phyloP scores from a whole-genome alignment of 495 filamentous ascomycete species.

The Thermothielavioides terrestris region DNA sequence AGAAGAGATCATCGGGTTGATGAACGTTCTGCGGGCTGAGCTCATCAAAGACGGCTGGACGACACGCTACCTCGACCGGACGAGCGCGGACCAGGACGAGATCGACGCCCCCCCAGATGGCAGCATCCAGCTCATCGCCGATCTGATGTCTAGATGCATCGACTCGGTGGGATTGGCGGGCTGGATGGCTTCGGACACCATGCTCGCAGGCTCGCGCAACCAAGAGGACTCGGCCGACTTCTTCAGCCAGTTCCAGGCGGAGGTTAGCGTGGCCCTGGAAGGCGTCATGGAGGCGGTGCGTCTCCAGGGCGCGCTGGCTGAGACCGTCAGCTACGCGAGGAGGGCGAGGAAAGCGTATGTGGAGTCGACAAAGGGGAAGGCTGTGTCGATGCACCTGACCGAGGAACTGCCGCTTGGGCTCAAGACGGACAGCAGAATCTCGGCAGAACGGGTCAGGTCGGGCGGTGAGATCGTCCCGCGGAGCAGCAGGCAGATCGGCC shows the following conservation, averaged over 20 bases:
- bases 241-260: slow-evolving; percentile 58
- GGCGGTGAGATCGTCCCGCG: slow-evolving; percentile 56
- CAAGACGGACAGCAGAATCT: slow-evolving; percentile 47
- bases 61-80: slow-evolving; percentile 51
- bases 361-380: slow-evolving; percentile 10
- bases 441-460: slow-evolving; percentile 48
- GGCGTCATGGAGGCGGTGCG: slow-evolving; percentile 67
- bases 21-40: slow-evolving; percentile 62
- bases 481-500: slow-evolving; percentile 59
- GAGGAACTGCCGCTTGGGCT: slow-evolving; percentile 58
- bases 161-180: slow-evolving; percentile 78
- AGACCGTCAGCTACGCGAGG: slow-evolving; percentile 59
- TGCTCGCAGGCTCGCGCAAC: slow-evolving; percentile 34
- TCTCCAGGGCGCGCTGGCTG: slow-evolving; percentile 57
- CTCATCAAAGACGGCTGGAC: slow-evolving; percentile 60
- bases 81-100: slow-evolving; percentile 38
- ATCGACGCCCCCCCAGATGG: slow-evolving; percentile 46
- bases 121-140: slow-evolving; percentile 50
- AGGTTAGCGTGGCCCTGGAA: slow-evolving; percentile 67
- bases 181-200: slow-evolving; percentile 59
- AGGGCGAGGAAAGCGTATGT: slow-evolving; percentile 28
- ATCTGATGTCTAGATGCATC: slow-evolving; percentile 64
- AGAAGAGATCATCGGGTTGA: slow-evolving; percentile 60
- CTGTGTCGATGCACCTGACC: slow-evolving; percentile 10
- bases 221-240: slow-evolving; percentile 49